Percentiles rank a stretch among this genome's conserved stretches.
These are phyloP conservation scores for Pythium oligandrum DNA, from an alignment of 352 stramenopile species.

Conservation along the genomic window DNA sequence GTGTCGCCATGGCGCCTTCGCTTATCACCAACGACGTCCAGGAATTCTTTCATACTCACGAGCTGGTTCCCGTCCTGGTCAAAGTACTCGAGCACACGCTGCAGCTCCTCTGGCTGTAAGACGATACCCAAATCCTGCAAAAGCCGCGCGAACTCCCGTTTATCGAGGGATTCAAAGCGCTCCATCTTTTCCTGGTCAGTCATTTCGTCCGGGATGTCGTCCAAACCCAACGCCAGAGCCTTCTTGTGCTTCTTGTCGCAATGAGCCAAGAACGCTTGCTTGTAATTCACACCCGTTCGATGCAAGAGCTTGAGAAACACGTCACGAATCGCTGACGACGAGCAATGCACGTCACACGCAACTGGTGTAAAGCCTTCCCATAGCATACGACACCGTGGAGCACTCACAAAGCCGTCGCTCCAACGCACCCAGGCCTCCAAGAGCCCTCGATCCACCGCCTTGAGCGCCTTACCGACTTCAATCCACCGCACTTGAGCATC, in stretches of 20 bases:
- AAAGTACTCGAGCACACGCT: constrained; percentile 86
- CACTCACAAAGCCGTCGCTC: constrained; percentile 57
- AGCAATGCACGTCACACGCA: constrained; percentile 86
- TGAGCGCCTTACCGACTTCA: constrained; percentile 85
- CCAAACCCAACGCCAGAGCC: constrained; percentile 39
- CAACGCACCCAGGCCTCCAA: constrained; percentile 82
- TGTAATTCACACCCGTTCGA: constrained; percentile 84
- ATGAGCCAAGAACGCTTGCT: constrained; percentile 67
- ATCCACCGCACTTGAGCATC: constrained; percentile 48
- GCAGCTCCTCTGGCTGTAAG: constrained; percentile 72
- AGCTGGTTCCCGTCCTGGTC: constrained; percentile 58
- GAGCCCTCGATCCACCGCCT: constrained; percentile 81
- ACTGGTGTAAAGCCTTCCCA: constrained; percentile 86
- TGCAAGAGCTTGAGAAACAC: constrained; percentile 90
- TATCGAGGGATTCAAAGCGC: constrained; percentile 41
- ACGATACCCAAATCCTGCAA: constrained; percentile 72
- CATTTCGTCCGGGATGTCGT: constrained; percentile 61
- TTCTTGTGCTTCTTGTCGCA: constrained; percentile 56
- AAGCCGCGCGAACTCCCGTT: constrained; percentile 50
- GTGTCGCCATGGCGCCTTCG: constrained; percentile 60
- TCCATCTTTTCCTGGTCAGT: constrained; percentile 59
- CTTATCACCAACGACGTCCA: constrained; percentile 79
- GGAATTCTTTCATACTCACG: constrained; percentile 77
- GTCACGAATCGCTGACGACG: constrained; percentile 80
- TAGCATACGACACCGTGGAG: constrained; percentile 53